A percentile compares a stretch with the other conserved stretches of the same genome.
phyloP scores from a whole-genome alignment of 257 asterid species.

The Nicotiana obtusifolia region DNA sequence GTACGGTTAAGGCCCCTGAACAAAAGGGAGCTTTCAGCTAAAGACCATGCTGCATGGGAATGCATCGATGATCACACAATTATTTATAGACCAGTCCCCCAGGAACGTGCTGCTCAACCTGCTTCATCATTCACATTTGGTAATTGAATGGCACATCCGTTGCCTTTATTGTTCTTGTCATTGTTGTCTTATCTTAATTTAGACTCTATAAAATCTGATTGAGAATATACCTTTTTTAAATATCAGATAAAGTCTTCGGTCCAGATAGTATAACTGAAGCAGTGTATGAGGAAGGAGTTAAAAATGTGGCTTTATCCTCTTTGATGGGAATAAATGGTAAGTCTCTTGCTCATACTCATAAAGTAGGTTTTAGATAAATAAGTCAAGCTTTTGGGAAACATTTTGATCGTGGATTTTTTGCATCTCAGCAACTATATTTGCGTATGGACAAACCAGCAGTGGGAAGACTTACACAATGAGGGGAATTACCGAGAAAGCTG shows the following conservation, averaged over 20 bases:
- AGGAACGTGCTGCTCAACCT: constrained; percentile 53
- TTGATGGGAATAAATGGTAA: constrained; percentile 94
- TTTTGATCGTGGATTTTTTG: constrained; percentile 8
- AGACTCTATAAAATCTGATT: not conserved
- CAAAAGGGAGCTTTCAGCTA: constrained; percentile 70
- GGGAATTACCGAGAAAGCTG: constrained; percentile 91
- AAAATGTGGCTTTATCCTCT: constrained; percentile 88
- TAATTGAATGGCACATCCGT: constrained; percentile 17
- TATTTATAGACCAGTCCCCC: constrained; percentile 46
- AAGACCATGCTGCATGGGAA: constrained; percentile 89
- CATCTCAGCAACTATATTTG: constrained; percentile 90
- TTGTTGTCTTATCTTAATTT: not conserved
- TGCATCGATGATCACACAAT: constrained; percentile 76
- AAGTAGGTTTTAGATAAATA: not conserved
- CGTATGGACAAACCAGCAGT: constrained; percentile 97
- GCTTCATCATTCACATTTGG: constrained; percentile 75
- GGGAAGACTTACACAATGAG: constrained; percentile 95
- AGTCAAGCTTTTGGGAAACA: not conserved
- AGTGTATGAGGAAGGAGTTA: constrained; percentile 89
- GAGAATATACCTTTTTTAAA: not conserved
- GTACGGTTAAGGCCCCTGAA: constrained; percentile 83
- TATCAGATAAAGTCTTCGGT: constrained; percentile 82
- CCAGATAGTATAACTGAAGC: constrained; percentile 62
- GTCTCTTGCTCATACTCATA: not conserved
- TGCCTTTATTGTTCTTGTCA: not conserved